Percentiles rank a stretch among this genome's conserved stretches.
These are phyloP conservation scores for Tetrastigma voinierianum DNA, from an alignment of 164 flowering plant species.

Conservation along the genomic window DNA sequence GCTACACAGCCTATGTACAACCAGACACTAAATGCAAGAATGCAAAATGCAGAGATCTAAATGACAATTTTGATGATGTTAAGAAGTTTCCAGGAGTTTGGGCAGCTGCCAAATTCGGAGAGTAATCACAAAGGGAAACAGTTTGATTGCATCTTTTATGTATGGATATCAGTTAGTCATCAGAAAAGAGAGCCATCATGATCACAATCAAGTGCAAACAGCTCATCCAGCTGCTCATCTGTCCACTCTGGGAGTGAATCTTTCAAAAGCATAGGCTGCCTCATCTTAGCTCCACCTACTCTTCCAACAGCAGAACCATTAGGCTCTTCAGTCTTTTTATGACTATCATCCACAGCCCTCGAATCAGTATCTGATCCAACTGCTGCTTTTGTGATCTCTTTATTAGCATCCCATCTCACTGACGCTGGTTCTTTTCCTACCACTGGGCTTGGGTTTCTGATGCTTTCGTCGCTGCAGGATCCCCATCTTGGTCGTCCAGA, in stretches of 20 bases:
- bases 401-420: conserved; percentile 1
- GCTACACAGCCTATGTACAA: too few relatives aligned
- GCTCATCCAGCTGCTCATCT: conserved; percentile 71
- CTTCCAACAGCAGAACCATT: conserved; percentile 15
- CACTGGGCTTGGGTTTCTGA: conserved; percentile 3
- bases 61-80: too few relatives aligned
- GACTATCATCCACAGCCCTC: not conserved
- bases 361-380: not conserved
- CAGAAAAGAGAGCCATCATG: too few relatives aligned
- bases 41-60: too few relatives aligned
- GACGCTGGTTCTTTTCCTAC: not conserved
- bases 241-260: conserved; percentile 62
- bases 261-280: conserved; percentile 18
- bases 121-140: too few relatives aligned
- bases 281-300: conserved; percentile 13
- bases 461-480: conserved; percentile 4
- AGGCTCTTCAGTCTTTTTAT: conserved; percentile 3
- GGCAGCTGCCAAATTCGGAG: too few relatives aligned
- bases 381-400: conserved; percentile 1
- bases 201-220: conserved; percentile 36
- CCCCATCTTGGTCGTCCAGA: conserved; percentile 1
- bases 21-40: too few relatives aligned
- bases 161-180: too few relatives aligned
- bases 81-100: too few relatives aligned
- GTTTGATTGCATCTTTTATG: too few relatives aligned